Evolutionary conservation across 1,139 yeast genomes (phyloP).

Genomic region (Suhomyces yuchorum): DNA sequence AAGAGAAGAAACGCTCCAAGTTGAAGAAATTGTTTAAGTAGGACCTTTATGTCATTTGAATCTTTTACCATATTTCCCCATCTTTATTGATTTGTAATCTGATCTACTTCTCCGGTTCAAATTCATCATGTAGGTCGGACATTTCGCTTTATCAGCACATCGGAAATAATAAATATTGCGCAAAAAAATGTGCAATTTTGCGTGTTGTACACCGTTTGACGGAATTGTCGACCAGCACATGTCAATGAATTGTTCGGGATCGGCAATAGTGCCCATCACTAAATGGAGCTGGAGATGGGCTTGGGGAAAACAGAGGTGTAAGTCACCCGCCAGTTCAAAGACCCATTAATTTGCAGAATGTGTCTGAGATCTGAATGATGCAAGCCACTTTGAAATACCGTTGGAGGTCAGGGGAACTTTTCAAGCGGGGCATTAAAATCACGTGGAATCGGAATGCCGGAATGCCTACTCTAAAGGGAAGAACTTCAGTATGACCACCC

Average conservation of each 20-base stretch:
- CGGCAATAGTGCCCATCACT: no score
- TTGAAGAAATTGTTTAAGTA: slow-evolving; percentile 43
- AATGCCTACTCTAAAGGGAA: no score
- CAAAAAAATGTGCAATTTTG: not conserved
- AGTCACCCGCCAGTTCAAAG: no score
- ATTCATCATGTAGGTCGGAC: not conserved
- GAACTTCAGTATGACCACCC: not conserved
- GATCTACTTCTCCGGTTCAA: not conserved
- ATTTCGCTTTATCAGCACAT: not conserved
- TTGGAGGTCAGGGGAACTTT: no score
- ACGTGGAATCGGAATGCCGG: no score
- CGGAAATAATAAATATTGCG: not conserved
- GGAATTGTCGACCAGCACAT: not conserved
- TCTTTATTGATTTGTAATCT: not conserved
- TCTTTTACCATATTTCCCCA: no score
- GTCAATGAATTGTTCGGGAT: not conserved
- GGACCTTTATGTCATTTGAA: not conserved
- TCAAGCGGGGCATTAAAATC: no score
- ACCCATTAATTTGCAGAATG: no score
- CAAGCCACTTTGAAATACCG: no score
- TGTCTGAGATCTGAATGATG: no score
- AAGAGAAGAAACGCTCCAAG: slow-evolving; percentile 39
- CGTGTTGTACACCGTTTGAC: not conserved
- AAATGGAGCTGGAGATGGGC: no score
- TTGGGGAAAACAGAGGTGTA: no score